Base-by-base conservation (phyloP, 2,329 filamentous ascomycete species). In the Mollisia scopiformis region DNA sequence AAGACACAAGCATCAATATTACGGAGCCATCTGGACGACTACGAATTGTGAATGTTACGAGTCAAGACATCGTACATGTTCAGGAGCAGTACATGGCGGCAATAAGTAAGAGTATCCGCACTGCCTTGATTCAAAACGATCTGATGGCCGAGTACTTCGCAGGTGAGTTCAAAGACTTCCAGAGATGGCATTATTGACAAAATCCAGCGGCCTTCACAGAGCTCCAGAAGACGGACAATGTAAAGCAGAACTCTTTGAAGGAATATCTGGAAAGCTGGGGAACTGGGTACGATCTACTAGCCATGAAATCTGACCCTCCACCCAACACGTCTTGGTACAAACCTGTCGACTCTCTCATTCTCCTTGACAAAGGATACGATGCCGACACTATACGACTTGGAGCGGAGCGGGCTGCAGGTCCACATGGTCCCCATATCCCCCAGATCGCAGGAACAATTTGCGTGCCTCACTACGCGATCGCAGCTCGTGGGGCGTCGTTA, bases 401-500 rank as follows among this genome's bases (percentile, higher is more conserved):
- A 13, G 57, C 37, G 28, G 39, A 58, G 35, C 31, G 31, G 25
- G 57, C 61, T 1, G 31, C 57, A 3, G 54, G 53, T 1, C 23
- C 27, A 41, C 50, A 50, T 10, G 47, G 46, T 16, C 11, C 25
- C 10, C 25, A 47, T 27, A 28, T 23, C 21, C 3, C 8, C n/a
- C 23, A 47, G n/a, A 25, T 31, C 10, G 30, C 23, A 28, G 6
- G 28, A 21, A 25, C 39, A 1, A 46, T 52, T 6, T 61, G 58
- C 30, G 11, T 61, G 4, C 35, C 58, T 27, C 8, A 31, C n/a
- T 33, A 19, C 16, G 37, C 58, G 13, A 53, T 35, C 23, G 62
- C 58, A 5, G 62, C 62, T 37, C 51, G 59, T 16, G 62, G 59
- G 3, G 62, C 59, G 4, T 59, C 59, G 23, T 28, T 62, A 37